Evolutionary conservation across 2,329 filamentous ascomycete genomes (phyloP).

Genomic region (Scedosporium minutisporum): DNA sequence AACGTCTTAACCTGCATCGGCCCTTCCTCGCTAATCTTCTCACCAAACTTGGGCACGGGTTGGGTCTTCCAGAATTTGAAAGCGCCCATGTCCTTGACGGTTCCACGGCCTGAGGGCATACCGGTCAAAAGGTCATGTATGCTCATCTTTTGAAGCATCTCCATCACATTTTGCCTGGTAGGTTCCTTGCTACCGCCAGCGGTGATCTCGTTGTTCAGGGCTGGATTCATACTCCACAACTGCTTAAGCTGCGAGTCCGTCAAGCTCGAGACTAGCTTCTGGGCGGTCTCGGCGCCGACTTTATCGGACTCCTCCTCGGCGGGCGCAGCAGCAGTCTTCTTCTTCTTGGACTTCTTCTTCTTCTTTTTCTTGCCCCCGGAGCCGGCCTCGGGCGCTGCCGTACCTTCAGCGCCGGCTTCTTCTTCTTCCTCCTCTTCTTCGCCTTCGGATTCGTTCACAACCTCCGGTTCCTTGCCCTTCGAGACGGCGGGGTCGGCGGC

Average conservation of each 20-base stretch:
- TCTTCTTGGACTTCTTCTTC: slow-evolving; percentile 60
- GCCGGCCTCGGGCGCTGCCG: slow-evolving; percentile 15
- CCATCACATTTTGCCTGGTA: slow-evolving; percentile 33
- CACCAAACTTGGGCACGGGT: slow-evolving; percentile 77
- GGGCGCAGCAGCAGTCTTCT: slow-evolving; percentile 46
- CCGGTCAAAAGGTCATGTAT: slow-evolving; percentile 67
- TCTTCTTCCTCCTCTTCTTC: slow-evolving; percentile 27
- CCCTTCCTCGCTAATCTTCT: slow-evolving; percentile 57
- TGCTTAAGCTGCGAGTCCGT: slow-evolving; percentile 51
- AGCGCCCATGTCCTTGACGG: slow-evolving; percentile 88
- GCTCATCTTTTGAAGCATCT: slow-evolving; percentile 52
- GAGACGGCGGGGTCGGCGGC: slow-evolving; percentile 12
- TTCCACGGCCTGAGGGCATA: slow-evolving; percentile 69
- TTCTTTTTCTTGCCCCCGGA: slow-evolving; percentile 23
- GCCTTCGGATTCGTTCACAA: slow-evolving; percentile 31
- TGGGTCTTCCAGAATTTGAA: slow-evolving; percentile 99
- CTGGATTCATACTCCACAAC: slow-evolving; percentile 64
- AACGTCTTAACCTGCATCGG: slow-evolving; percentile 73
- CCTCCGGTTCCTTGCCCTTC: slow-evolving; percentile 37
- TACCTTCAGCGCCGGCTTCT: slow-evolving; percentile 22
- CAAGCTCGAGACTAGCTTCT: slow-evolving; percentile 43
- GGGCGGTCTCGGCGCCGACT: slow-evolving; percentile 20
- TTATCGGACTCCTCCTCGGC: slow-evolving; percentile 22
- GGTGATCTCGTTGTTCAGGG: slow-evolving; percentile 50
- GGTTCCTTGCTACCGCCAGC: slow-evolving; percentile 23